A percentile compares a stretch with the other conserved stretches of the same genome.
Evolutionary conservation across 495 filamentous ascomycete genomes (phyloP).

Genomic region (Neurospora cerealis): DNA sequence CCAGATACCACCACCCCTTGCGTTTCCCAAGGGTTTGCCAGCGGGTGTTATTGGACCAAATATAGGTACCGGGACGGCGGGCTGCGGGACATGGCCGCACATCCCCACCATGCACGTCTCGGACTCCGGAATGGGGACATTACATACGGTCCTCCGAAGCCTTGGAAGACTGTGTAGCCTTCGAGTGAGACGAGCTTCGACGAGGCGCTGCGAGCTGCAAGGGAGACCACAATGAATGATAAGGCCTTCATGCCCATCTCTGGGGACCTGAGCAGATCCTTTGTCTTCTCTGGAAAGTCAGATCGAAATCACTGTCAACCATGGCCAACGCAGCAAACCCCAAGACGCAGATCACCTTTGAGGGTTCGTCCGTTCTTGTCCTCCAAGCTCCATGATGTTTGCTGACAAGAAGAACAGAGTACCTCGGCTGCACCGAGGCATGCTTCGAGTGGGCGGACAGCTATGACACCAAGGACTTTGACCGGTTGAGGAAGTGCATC

Average conservation of each 20-base stretch:
- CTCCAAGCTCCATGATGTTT: not conserved
- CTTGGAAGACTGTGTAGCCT: not conserved
- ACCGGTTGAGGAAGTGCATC: slow-evolving; percentile 57
- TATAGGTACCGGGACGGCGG: not conserved
- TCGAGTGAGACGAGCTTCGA: not conserved
- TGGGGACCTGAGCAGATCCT: not conserved
- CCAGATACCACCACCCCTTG: not conserved
- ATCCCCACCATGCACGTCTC: slow-evolving; percentile 22
- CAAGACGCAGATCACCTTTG: slow-evolving; percentile 18
- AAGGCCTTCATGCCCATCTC: not conserved
- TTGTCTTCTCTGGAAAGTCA: not conserved
- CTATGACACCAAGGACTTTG: slow-evolving; percentile 78
- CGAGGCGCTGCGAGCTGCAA: not conserved
- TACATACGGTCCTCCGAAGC: not conserved
- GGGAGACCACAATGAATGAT: not conserved
- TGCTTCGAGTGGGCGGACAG: slow-evolving; percentile 72
- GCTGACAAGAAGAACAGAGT: slow-evolving; percentile 27
- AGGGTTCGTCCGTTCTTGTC: slow-evolving; percentile 10
- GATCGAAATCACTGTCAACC: not conserved
- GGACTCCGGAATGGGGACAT: slow-evolving; percentile 9
- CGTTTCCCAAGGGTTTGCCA: not conserved
- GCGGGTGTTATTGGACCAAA: not conserved
- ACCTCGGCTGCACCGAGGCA: slow-evolving; percentile 41
- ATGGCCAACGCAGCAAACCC: slow-evolving; percentile 16
- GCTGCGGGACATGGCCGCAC: slow-evolving; percentile 11